phyloP scores from a whole-genome alignment of 2,329 filamentous ascomycete genomes.

The Sporothrix euskadiensis region DNA sequence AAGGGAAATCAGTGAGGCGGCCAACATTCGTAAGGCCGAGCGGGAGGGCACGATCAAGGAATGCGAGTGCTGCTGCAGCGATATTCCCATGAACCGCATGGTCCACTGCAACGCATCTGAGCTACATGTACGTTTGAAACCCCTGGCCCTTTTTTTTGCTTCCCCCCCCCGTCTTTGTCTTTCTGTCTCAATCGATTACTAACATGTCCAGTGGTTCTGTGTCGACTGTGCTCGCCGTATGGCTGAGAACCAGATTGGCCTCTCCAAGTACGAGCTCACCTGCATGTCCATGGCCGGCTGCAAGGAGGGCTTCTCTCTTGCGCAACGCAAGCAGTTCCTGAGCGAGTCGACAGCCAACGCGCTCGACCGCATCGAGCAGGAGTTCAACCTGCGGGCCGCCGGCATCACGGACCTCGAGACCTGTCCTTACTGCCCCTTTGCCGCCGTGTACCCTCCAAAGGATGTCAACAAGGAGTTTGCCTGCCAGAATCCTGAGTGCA shows the following conservation, averaged over 20 bases:
- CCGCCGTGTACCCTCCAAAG: constrained; percentile 68
- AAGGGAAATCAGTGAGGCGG: constrained; percentile 42
- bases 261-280: constrained; percentile 64
- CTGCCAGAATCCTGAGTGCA: constrained; percentile 67
- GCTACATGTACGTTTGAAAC: constrained; percentile 48
- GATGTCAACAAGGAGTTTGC: constrained; percentile 71
- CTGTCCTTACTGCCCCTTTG: constrained; percentile 82
- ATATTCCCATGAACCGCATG: constrained; percentile 66
- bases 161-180: no score
- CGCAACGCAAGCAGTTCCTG: constrained; percentile 59
- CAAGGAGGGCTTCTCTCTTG: constrained; percentile 57
- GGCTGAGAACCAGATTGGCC: constrained; percentile 68
- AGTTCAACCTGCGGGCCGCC: constrained; percentile 67
- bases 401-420: constrained; percentile 69
- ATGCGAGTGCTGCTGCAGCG: constrained; percentile 72
- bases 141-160: background rate
- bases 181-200: background rate
- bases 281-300: constrained; percentile 75
- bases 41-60: constrained; percentile 59
- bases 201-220: constrained; percentile 62
- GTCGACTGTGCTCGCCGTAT: constrained; percentile 62
- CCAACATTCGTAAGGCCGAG: constrained; percentile 47
- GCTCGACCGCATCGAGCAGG: constrained; percentile 70
- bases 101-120: constrained; percentile 63
- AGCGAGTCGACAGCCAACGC: constrained; percentile 59